Conservation (phyloP, 1,284 basidiomycete genomes). For the Mycena sp. region DNA sequence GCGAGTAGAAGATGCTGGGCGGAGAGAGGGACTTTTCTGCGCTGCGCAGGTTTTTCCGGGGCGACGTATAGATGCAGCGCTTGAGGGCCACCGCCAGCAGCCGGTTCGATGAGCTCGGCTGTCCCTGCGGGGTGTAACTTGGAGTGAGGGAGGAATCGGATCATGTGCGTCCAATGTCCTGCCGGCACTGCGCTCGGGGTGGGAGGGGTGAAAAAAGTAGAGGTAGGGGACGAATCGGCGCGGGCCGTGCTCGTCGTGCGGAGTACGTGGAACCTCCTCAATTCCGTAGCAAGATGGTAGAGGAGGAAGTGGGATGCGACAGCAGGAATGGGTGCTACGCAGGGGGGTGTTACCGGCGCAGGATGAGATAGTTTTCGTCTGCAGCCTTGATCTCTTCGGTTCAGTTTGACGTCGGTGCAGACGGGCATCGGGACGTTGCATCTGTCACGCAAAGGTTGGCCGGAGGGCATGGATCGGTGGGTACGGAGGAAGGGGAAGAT, state of each 20-base stretch:
- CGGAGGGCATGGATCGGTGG: neutral
- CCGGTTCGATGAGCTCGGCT: neutral
- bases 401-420: slow-evolving; percentile 5
- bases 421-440: slow-evolving; percentile 20
- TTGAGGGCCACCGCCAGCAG: neutral
- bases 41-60: neutral
- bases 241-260: neutral
- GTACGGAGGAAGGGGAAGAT: neutral
- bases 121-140: slow-evolving; percentile 6
- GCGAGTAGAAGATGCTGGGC: slow-evolving; percentile 20
- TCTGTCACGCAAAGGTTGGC: slow-evolving; percentile 11
- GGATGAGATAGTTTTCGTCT: too few relatives aligned
- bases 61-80: slow-evolving; percentile 10
- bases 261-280: slow-evolving; percentile 3
- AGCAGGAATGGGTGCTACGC: too few relatives aligned
- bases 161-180: slow-evolving; percentile 22
- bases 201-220: slow-evolving; percentile 5
- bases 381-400: neutral
- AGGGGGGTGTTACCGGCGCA: too few relatives aligned
- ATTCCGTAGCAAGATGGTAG: neutral
- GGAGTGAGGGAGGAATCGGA: slow-evolving; percentile 24
- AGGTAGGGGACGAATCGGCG: slow-evolving; percentile 28
- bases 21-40: neutral
- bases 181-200: neutral
- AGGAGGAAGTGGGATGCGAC: neutral